phyloP scores from a whole-genome alignment of 805 yeast genomes.

The Nematodospora valgi region DNA sequence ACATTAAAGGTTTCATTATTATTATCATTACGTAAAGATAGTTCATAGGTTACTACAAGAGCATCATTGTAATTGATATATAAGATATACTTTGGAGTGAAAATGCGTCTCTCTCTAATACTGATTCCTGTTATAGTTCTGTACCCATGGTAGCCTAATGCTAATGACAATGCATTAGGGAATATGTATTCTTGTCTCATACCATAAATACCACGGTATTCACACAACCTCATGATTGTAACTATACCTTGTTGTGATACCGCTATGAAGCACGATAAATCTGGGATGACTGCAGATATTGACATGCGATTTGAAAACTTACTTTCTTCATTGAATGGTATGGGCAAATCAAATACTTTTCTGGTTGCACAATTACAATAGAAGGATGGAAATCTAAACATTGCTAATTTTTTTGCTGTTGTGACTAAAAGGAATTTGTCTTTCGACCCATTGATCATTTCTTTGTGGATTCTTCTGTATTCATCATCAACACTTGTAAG shows the following conservation, averaged over 20 bases:
- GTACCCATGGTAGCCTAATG: constrained; percentile 23
- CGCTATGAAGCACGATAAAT: constrained; percentile 31
- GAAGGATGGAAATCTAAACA: constrained; percentile 43
- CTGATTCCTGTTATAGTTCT: constrained; percentile 34
- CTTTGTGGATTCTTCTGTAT: constrained; percentile 29
- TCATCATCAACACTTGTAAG: constrained; percentile 30
- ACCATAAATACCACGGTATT: constrained; percentile 33
- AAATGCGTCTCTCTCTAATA: constrained; percentile 21
- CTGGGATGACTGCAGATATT: constrained; percentile 32
- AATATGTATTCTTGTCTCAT: constrained; percentile 43
- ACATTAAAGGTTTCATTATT: too few species aligned
- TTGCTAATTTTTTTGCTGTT: constrained; percentile 41
- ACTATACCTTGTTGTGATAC: constrained; percentile 38
- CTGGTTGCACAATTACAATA: constrained; percentile 48
- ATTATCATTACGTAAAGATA: constrained; percentile 9
- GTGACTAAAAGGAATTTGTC: constrained; percentile 26
- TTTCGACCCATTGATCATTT: constrained; percentile 7
- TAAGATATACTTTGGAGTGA: constrained; percentile 23
- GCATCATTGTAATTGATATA: constrained; percentile 37
- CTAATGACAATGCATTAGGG: constrained; percentile 30
- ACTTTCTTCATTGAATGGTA: constrained; percentile 35
- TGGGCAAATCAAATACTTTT: constrained; percentile 34
- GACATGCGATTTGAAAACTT: constrained; percentile 33
- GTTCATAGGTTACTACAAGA: constrained; percentile 18
- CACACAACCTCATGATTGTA: constrained; percentile 34